A percentile compares a stretch with the other conserved stretches of the same genome.
phyloP scores from a whole-genome alignment of 345 rosid genomes.

The Balakata baccata region DNA sequence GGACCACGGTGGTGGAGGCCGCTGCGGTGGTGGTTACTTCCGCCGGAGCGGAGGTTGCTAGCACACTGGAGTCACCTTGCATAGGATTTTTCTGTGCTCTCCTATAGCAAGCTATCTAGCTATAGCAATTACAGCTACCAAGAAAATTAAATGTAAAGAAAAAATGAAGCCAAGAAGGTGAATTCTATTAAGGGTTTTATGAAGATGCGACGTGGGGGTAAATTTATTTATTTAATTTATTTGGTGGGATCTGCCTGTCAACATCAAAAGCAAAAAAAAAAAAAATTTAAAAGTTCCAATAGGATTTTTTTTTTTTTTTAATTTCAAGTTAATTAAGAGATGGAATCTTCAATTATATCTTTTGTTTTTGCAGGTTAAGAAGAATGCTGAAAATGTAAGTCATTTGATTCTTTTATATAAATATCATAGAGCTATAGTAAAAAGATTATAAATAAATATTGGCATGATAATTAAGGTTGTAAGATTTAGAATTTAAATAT shows the following conservation, averaged over 20 bases:
- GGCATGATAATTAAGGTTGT: too few species aligned
- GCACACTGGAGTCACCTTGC: constrained; percentile 38
- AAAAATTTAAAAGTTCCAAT: constrained; percentile 9
- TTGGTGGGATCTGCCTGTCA: constrained; percentile 44
- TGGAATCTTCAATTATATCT: constrained; percentile 40
- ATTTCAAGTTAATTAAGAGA: constrained; percentile 3
- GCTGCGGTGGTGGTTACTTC: constrained; percentile 16
- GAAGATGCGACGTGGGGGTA: constrained; percentile 25
- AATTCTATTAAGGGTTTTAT: constrained; percentile 36
- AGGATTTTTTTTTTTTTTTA: too few species aligned
- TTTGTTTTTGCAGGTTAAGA: constrained; percentile 15
- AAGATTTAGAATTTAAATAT: too few species aligned
- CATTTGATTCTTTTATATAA: background rate
- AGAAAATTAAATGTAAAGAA: background rate
- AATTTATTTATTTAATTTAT: constrained; percentile 23
- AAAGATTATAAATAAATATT: too few species aligned
- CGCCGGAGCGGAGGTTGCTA: constrained; percentile 28
- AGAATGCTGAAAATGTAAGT: background rate
- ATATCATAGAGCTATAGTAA: too few species aligned
- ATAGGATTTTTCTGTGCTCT: constrained; percentile 13
- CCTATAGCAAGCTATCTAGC: background rate
- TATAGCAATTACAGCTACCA: constrained; percentile 22
- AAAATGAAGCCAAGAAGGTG: constrained; percentile 22
- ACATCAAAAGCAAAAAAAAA: constrained; percentile 20
- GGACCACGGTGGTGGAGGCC: too few species aligned